These are phyloP conservation scores for Trichoderma semiorbis DNA, from an alignment of 2,329 filamentous ascomycete species.

Conservation along the genomic window DNA sequence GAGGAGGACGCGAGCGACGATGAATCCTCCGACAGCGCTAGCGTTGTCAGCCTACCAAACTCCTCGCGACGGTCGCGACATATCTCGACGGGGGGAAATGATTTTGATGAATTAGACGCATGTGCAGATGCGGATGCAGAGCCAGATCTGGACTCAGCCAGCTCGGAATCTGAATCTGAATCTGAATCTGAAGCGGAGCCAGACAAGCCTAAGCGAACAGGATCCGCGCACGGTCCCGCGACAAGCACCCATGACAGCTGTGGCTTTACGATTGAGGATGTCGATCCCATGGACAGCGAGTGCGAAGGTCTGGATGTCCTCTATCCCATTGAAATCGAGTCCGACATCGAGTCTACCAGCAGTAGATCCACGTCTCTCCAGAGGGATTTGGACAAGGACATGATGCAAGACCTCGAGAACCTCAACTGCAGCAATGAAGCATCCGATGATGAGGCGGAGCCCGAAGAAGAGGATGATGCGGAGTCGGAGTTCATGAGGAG, in stretches of 20 bases:
- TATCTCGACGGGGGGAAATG: constrained; percentile 16
- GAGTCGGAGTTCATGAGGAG: constrained; percentile 37
- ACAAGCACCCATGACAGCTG: constrained; percentile 23
- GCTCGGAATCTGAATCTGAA: constrained; percentile 10
- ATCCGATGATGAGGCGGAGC: constrained; percentile 35
- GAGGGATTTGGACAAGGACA: constrained; percentile 39
- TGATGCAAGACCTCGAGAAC: constrained; percentile 44
- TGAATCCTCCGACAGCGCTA: constrained; percentile 29
- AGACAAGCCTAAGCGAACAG: constrained; percentile 14
- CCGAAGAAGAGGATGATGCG: constrained; percentile 32
- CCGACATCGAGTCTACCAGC: constrained; percentile 36
- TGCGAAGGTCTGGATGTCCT: constrained; percentile 42
- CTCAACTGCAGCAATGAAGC: constrained; percentile 44
- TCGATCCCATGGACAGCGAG: constrained; percentile 45
- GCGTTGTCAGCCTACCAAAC: constrained; percentile 28
- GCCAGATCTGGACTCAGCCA: constrained; percentile 20
- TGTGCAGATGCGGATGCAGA: constrained; percentile 24
- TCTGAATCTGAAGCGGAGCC: constrained; percentile 20
- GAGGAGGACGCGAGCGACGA: constrained; percentile 27
- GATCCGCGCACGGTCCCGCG: constrained; percentile 8
- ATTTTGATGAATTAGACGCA: constrained; percentile 17
- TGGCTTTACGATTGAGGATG: constrained; percentile 45
- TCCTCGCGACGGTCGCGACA: constrained; percentile 21
- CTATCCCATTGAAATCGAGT: constrained; percentile 42
- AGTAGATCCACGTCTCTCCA: constrained; percentile 36